phyloP scores from a whole-genome alignment of 768 basidiomycete genomes.

The Leccinellum albellum region DNA sequence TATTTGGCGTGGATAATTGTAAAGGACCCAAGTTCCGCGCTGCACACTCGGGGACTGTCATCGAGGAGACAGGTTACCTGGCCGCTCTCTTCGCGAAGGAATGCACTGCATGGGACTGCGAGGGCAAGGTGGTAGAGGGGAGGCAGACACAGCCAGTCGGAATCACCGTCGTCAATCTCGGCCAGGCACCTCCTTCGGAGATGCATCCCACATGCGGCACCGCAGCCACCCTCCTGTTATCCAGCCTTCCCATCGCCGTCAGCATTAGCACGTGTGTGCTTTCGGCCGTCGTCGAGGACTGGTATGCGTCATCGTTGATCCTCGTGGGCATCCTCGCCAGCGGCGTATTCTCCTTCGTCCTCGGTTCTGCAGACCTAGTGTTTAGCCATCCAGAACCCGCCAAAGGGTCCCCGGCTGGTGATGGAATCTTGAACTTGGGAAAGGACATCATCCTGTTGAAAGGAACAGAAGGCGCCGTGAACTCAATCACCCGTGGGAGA shows the following conservation, averaged over 20 bases:
- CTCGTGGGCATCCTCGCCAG: constrained; percentile 30
- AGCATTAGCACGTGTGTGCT: constrained; percentile 21
- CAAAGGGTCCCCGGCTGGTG: constrained; percentile 23
- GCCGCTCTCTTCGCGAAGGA: constrained; percentile 44
- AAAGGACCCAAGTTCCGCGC: constrained; percentile 66
- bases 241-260: constrained; percentile 16
- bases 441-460: constrained; percentile 23
- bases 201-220: constrained; percentile 1
- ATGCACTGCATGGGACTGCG: constrained; percentile 8
- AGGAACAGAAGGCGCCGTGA: constrained; percentile 28
- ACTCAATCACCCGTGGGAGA: constrained; percentile 24
- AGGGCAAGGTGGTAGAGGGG: constrained; percentile 8
- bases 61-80: constrained; percentile 45
- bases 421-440: constrained; percentile 22
- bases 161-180: constrained; percentile 10
- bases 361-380: constrained; percentile 23
- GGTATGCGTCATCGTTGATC: constrained; percentile 28
- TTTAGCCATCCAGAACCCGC: constrained; percentile 25
- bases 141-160: constrained; percentile 10
- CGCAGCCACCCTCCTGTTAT: constrained; percentile 4
- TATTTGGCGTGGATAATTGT: constrained; percentile 12
- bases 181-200: constrained; percentile 7
- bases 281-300: constrained; percentile 23
- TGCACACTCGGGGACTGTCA: constrained; percentile 57
- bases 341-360: constrained; percentile 23